These are phyloP conservation scores for Davidsoniella virescens DNA, from an alignment of 2,329 filamentous ascomycete species.

Conservation along the genomic window DNA sequence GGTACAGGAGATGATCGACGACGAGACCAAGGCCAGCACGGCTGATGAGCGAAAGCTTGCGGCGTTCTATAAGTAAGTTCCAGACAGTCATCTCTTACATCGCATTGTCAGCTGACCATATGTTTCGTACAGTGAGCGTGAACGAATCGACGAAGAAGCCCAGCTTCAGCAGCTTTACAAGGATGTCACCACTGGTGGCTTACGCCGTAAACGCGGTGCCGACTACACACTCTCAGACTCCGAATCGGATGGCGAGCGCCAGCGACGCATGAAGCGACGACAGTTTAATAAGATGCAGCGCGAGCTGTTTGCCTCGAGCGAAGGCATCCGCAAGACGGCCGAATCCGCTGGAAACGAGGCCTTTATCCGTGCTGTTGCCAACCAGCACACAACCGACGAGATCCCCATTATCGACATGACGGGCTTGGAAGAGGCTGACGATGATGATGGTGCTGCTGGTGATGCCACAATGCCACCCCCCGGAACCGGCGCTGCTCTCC, in stretches of 20 bases:
- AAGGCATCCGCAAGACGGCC: constrained; percentile 79
- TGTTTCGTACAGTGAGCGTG: constrained; percentile 44
- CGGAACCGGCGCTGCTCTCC: constrained; percentile 1
- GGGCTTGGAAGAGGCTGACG: constrained; percentile 21
- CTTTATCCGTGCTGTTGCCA: constrained; percentile 80
- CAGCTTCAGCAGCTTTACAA: constrained; percentile 82
- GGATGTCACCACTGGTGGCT: constrained; percentile 75
- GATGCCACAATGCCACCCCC: background rate
- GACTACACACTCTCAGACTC: constrained; percentile 80
- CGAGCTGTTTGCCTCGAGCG: constrained; percentile 64
- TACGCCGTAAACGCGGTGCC: constrained; percentile 68
- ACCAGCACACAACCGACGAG: constrained; percentile 59
- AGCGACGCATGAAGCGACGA: constrained; percentile 63
- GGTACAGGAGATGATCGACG: constrained; percentile 79
- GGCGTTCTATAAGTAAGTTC: constrained; percentile 74
- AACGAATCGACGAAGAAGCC: constrained; percentile 68
- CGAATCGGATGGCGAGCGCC: constrained; percentile 68
- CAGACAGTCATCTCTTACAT: constrained; percentile 10
- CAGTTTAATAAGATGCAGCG: constrained; percentile 88
- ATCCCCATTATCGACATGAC: constrained; percentile 53
- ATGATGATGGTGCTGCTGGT: constrained; percentile 19
- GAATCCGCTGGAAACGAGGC: constrained; percentile 78
- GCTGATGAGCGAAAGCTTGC: constrained; percentile 68
- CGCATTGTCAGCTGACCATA: background rate
- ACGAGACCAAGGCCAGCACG: constrained; percentile 29